Evolutionary conservation across 108 stramenopile species (phyloP).

Genomic region (Cafeteria roenbergensis): DNA sequence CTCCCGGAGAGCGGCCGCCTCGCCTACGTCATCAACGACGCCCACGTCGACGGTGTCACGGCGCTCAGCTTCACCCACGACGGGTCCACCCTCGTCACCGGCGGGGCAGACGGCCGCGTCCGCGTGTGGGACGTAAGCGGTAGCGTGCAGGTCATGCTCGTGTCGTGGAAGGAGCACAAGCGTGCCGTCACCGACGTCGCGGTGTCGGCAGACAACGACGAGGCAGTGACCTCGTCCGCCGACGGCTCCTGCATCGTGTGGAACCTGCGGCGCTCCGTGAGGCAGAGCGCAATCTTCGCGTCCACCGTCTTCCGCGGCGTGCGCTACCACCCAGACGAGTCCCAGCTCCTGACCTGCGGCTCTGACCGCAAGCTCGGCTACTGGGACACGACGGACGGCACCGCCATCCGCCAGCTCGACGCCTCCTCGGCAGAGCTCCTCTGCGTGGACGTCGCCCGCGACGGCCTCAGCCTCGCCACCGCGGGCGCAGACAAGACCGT

Average conservation of each 20-base stretch:
- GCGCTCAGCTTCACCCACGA: slow-evolving; percentile 53
- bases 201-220: slow-evolving; percentile 43
- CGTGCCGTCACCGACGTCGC: slow-evolving; percentile 55
- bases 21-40: slow-evolving; percentile 65
- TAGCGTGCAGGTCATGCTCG: slow-evolving; percentile 57
- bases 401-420: slow-evolving; percentile 60
- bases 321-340: slow-evolving; percentile 68
- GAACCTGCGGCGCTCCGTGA: slow-evolving; percentile 52
- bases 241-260: slow-evolving; percentile 75
- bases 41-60: slow-evolving; percentile 54
- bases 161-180: slow-evolving; percentile 71
- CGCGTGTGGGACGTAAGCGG: slow-evolving; percentile 60
- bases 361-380: slow-evolving; percentile 66
- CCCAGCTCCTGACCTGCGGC: slow-evolving; percentile 66
- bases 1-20: slow-evolving; percentile 65
- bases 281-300: slow-evolving; percentile 62
- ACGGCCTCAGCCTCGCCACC: slow-evolving; percentile 53
- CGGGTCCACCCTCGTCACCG: slow-evolving; percentile 39
- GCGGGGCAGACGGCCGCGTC: slow-evolving; percentile 67
- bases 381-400: slow-evolving; percentile 70
- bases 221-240: slow-evolving; percentile 59
- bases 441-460: slow-evolving; percentile 51
- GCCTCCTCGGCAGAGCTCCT: slow-evolving; percentile 44
- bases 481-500: slow-evolving; percentile 61
- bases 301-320: slow-evolving; percentile 57